phyloP scores from a whole-genome alignment of 1,139 yeast species.

The Candida tunisiensis region DNA sequence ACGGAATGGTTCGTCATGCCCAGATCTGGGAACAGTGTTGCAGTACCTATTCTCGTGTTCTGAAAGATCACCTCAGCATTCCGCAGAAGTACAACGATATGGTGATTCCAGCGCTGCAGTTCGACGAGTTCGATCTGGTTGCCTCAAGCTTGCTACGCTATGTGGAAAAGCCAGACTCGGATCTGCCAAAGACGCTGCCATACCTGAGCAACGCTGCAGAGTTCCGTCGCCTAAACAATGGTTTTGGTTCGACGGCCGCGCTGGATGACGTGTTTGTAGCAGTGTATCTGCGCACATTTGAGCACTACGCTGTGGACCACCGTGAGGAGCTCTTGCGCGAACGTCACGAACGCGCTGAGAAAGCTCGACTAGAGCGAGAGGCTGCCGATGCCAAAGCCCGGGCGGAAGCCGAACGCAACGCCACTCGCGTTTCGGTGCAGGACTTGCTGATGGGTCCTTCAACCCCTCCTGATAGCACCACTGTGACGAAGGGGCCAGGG shows the following conservation, averaged over 20 bases:
- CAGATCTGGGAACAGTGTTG: constrained; percentile 47
- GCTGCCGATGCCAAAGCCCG: constrained; percentile 4
- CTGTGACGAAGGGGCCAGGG: not conserved
- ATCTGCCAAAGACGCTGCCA: constrained; percentile 6
- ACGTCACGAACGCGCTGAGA: constrained; percentile 5
- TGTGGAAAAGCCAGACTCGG: no score
- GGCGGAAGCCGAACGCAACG: constrained; percentile 3
- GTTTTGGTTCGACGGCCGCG: constrained; percentile 65
- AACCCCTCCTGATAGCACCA: not conserved
- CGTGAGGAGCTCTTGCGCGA: not conserved
- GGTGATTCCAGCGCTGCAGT: constrained; percentile 29
- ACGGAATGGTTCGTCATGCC: constrained; percentile 50
- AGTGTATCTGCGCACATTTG: constrained; percentile 35
- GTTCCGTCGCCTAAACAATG: constrained; percentile 57
- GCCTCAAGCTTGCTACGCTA: constrained; percentile 6
- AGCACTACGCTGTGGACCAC: constrained; percentile 3
- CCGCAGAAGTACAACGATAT: constrained; percentile 37
- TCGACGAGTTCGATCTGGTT: constrained; percentile 24
- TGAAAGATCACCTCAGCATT: constrained; percentile 29
- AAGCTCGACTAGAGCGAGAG: constrained; percentile 1
- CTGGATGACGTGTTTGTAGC: constrained; percentile 63
- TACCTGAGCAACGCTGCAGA: constrained; percentile 38
- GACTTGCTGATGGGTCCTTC: not conserved
- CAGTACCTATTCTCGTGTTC: constrained; percentile 32
- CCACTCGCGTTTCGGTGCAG: constrained; percentile 1